phyloP scores from a whole-genome alignment of 2,329 filamentous ascomycete genomes.

The Pseudopithomyces chartarum region DNA sequence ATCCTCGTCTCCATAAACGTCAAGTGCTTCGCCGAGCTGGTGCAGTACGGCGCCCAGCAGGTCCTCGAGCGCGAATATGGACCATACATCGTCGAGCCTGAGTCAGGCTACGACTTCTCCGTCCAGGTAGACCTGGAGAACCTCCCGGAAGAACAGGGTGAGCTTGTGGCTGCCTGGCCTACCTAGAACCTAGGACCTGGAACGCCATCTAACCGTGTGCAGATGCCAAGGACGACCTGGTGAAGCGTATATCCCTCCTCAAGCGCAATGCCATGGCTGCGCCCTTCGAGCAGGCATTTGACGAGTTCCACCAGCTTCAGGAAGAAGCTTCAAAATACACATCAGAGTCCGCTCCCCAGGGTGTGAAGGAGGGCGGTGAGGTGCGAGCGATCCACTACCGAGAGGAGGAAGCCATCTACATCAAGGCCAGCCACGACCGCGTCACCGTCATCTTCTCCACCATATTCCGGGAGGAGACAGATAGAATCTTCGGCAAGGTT shows the following conservation, averaged over 20 bases:
- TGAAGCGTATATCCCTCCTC: constrained; percentile 84
- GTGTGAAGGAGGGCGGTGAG: constrained; percentile 84
- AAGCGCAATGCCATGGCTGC: constrained; percentile 99
- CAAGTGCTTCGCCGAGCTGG: constrained; percentile 90
- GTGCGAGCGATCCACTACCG: constrained; percentile 98
- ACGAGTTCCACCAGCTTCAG: constrained; percentile 84
- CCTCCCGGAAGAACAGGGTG: constrained; percentile 79
- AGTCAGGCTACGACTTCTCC: constrained; percentile 95
- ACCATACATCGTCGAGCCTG: constrained; percentile 82
- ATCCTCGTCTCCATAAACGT: constrained; percentile 95
- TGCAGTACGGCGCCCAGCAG: constrained; percentile 89
- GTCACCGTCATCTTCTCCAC: constrained; percentile 99
- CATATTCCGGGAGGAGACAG: constrained; percentile 96
- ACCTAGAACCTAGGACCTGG: too few relatives aligned
- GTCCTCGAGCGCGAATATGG: constrained; percentile 96
- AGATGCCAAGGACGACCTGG: constrained; percentile 86
- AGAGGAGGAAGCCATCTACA: constrained; percentile 97
- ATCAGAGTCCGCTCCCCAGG: constrained; percentile 90
- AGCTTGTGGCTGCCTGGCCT: constrained; percentile 11
- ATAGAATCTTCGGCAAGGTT: constrained; percentile 95
- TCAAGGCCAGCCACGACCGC: constrained; percentile 95
- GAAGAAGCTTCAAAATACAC: constrained; percentile 92
- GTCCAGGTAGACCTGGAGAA: constrained; percentile 86
- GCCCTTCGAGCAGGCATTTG: constrained; percentile 95
- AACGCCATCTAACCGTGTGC: constrained; percentile 20